Evolutionary conservation across 768 basidiomycete genomes (phyloP).

Genomic region (Suillus paluster): DNA sequence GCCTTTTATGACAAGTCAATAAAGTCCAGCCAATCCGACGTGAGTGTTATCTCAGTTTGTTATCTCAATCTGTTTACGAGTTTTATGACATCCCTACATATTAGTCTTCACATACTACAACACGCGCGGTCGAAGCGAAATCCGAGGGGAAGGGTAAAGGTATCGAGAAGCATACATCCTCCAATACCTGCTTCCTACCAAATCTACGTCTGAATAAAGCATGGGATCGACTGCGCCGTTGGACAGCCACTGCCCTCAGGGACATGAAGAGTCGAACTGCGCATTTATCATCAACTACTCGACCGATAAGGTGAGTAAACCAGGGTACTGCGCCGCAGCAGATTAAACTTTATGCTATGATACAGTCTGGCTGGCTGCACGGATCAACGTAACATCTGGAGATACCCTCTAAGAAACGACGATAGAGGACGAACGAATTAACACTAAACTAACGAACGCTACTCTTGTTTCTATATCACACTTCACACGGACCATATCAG

Average conservation of each 20-base stretch:
- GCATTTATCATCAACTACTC: not conserved
- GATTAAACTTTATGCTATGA: not conserved
- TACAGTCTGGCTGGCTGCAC: not conserved
- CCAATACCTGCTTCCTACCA: not conserved
- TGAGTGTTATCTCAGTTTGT: not conserved
- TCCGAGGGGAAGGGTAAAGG: not conserved
- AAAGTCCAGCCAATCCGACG: not conserved
- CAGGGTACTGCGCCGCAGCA: not conserved
- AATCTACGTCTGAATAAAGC: not conserved
- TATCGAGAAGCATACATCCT: not conserved
- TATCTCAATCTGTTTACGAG: not conserved
- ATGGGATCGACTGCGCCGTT: constrained; percentile 3
- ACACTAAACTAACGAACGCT: not conserved
- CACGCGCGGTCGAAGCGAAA: too few relatives aligned
- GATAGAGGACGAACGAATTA: not conserved
- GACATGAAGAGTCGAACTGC: not conserved
- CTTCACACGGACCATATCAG: not conserved
- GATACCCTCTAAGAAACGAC: not conserved
- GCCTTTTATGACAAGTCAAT: not conserved
- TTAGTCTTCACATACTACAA: not conserved
- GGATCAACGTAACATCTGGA: not conserved
- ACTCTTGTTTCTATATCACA: not conserved
- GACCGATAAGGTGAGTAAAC: not conserved
- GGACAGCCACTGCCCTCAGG: constrained; percentile 1
- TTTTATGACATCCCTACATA: not conserved